Conservation (phyloP, 371 early-diverging fungal genomes). For the Circinella minor region DNA sequence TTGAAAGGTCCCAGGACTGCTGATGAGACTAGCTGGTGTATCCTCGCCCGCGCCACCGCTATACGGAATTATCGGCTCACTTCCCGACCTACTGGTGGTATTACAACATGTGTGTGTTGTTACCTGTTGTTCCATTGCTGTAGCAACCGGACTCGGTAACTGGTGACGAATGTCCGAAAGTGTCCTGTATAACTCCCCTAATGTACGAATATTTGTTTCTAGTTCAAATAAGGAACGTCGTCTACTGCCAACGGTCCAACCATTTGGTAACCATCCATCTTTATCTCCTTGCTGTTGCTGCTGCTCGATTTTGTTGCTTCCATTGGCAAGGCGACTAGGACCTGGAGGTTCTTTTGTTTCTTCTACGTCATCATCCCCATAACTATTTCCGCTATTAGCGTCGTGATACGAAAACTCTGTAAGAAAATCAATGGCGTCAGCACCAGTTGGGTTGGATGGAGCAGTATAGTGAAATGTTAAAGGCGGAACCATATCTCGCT, state of each 20-base stretch:
- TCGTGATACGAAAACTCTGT: not conserved
- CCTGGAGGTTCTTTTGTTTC: not conserved
- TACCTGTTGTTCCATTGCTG: slow-evolving; percentile 22
- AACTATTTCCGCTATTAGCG: not conserved
- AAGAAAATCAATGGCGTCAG: slow-evolving; percentile 3
- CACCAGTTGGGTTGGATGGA: not conserved
- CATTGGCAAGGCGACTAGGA: not conserved
- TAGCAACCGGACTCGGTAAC: slow-evolving; percentile 26
- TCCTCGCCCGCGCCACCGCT: slow-evolving; percentile 2
- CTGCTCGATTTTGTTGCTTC: too few species aligned
- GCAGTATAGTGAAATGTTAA: not conserved
- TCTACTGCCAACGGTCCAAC: slow-evolving; percentile 28
- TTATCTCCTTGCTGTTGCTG: not conserved
- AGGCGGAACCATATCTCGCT: not conserved
- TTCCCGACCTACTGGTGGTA: not conserved
- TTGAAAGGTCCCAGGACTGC: slow-evolving; percentile 14
- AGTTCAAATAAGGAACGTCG: slow-evolving; percentile 32
- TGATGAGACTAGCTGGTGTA: slow-evolving; percentile 9
- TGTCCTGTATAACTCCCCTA: slow-evolving; percentile 32
- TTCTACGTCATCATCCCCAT: not conserved
- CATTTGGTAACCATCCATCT: slow-evolving; percentile 23
- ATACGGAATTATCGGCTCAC: slow-evolving; percentile 4
- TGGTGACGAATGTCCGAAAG: slow-evolving; percentile 31
- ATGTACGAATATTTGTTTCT: slow-evolving; percentile 42
- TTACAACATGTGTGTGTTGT: not conserved